Conservation (phyloP, 441 rosid genomes). For the Francoa sonchifolia region DNA sequence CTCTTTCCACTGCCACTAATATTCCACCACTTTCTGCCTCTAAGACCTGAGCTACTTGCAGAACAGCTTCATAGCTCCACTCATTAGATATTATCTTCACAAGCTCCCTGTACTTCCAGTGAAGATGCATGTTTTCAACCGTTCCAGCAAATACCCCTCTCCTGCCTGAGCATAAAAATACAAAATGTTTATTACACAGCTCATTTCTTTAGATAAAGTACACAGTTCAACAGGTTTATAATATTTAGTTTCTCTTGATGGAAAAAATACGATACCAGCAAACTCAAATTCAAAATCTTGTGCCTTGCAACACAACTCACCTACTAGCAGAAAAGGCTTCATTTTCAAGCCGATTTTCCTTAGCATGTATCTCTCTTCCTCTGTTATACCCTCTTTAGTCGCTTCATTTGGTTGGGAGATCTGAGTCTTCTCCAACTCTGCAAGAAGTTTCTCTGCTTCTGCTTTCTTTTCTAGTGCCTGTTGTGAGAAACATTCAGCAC, state of each 20-base stretch:
- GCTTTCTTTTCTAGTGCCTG: constrained; percentile 83
- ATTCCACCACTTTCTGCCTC: constrained; percentile 94
- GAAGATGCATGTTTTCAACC: constrained; percentile 90
- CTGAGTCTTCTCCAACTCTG: constrained; percentile 41
- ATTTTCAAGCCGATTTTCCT: constrained; percentile 87
- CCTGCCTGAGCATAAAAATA: constrained; percentile 50
- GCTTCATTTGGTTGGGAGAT: constrained; percentile 35
- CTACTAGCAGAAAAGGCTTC: constrained; percentile 81
- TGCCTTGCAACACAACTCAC: constrained; percentile 56
- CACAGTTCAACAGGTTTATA: constrained; percentile 5
- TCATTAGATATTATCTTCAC: constrained; percentile 71
- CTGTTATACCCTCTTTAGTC: constrained; percentile 74
- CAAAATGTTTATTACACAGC: constrained; percentile 3
- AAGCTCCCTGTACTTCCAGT: constrained; percentile 95
- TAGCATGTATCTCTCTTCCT: constrained; percentile 91
- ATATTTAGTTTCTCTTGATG: too few species aligned
- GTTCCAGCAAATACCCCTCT: constrained; percentile 82
- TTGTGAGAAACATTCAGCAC: constrained; percentile 12
- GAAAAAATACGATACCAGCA: too few species aligned
- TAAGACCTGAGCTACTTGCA: constrained; percentile 53
- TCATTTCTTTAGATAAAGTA: too few species aligned
- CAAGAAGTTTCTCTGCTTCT: constrained; percentile 66
- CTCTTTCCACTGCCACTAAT: constrained; percentile 76
- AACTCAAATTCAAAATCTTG: too few species aligned
- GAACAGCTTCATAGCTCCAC: constrained; percentile 40